phyloP scores from a whole-genome alignment of 495 filamentous ascomycete genomes.

The Penicillium antarcticum region DNA sequence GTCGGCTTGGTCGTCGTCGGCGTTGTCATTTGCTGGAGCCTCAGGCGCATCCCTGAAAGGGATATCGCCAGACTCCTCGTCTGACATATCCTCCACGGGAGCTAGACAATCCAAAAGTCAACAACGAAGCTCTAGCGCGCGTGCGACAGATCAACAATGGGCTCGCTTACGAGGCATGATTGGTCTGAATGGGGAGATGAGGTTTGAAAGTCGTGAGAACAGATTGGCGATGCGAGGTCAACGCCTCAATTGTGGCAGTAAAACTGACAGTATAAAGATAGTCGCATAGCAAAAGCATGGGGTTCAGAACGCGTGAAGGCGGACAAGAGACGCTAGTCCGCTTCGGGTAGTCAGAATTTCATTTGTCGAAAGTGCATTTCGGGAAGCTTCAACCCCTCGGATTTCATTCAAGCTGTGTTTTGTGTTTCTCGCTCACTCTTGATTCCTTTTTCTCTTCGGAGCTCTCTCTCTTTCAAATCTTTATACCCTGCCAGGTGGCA shows the following conservation, averaged over 20 bases:
- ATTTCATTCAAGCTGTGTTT: slow-evolving; percentile 16
- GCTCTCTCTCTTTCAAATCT: slow-evolving; percentile 7
- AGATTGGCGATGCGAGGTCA: slow-evolving; percentile 27
- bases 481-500: slow-evolving; percentile 32
- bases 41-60: slow-evolving; percentile 34
- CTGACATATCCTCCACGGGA: slow-evolving; percentile 40
- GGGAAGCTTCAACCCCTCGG: slow-evolving; percentile 23
- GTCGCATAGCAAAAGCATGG: slow-evolving; percentile 3
- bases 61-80: slow-evolving; percentile 46
- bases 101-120: slow-evolving; percentile 23
- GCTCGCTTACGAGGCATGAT: slow-evolving; percentile 40
- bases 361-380: slow-evolving; percentile 21
- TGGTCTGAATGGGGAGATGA: slow-evolving; percentile 21
- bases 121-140: slow-evolving; percentile 4
- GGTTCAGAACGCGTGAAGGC: slow-evolving; percentile 23
- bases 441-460: slow-evolving; percentile 5
- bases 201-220: slow-evolving; percentile 28
- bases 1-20: slow-evolving; percentile 29
- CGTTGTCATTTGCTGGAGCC: slow-evolving; percentile 20
- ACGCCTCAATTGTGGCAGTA: background rate
- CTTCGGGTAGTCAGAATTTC: slow-evolving; percentile 35
- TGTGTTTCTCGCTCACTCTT: slow-evolving; percentile 10
- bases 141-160: slow-evolving; percentile 14
- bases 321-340: slow-evolving; percentile 33
- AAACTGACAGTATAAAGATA: background rate